Conservation (phyloP, 2,329 filamentous ascomycete genomes). For the Xylaria multiplex region DNA sequence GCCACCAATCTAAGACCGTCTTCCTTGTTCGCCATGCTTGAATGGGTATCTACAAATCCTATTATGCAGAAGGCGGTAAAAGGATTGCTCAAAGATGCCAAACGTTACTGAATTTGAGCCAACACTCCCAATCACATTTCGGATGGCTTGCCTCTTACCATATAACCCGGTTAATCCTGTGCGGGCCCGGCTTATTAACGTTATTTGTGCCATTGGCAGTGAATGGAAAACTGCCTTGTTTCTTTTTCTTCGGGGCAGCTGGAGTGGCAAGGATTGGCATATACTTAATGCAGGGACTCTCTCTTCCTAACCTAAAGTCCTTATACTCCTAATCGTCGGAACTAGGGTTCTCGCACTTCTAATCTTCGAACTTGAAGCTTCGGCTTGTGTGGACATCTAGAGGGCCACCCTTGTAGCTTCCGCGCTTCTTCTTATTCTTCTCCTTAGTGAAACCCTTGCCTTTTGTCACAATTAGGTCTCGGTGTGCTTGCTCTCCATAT, state of each 20-base stretch:
- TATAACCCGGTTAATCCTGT: constrained; percentile 23
- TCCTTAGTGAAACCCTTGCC: constrained; percentile 99
- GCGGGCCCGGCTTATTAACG: neutral
- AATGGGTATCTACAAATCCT: constrained; percentile 8
- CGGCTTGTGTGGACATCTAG: constrained; percentile 87
- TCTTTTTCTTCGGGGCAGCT: constrained; percentile 23
- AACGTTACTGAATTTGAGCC: neutral
- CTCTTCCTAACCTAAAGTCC: constrained; percentile 7
- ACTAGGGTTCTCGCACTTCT: constrained; percentile 48
- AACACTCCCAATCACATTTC: constrained; percentile 5
- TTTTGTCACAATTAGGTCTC: constrained; percentile 88
- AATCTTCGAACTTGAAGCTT: constrained; percentile 95
- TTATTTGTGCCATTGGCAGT: neutral
- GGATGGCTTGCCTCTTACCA: constrained; percentile 15
- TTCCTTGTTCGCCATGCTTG: constrained; percentile 1
- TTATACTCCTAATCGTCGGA: constrained; percentile 24
- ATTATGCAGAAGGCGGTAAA: neutral
- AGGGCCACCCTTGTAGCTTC: constrained; percentile 86
- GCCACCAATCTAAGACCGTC: constrained; percentile 7
- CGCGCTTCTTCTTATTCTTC: constrained; percentile 98
- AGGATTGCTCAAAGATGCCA: neutral
- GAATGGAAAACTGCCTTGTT: neutral
- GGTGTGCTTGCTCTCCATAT: constrained; percentile 88
- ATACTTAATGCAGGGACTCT: constrained; percentile 2
- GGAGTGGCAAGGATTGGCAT: constrained; percentile 11